Conservation (phyloP, 805 yeast genomes). For the Blastobotrys parvus region DNA sequence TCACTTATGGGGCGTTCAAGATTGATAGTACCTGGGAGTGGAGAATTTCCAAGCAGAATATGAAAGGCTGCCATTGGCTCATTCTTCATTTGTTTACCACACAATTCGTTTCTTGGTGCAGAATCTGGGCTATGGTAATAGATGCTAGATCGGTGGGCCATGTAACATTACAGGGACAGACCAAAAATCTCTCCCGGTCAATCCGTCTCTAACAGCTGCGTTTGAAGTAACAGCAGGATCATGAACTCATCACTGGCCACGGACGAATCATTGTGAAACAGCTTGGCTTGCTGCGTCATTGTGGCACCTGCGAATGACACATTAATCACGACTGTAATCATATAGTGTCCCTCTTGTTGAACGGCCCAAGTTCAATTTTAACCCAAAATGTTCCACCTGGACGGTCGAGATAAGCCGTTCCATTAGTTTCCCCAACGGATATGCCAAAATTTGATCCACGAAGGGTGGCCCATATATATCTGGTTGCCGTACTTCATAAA, state of each 20-base stretch:
- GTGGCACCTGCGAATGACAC: slow-evolving; percentile 13
- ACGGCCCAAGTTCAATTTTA: slow-evolving; percentile 39
- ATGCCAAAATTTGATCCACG: not conserved
- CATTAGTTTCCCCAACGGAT: not conserved
- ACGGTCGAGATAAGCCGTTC: not conserved
- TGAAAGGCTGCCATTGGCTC: slow-evolving; percentile 39
- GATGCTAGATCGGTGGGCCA: not conserved
- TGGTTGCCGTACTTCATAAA: slow-evolving; percentile 21
- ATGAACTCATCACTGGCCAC: slow-evolving; percentile 35
- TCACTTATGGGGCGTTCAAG: slow-evolving; percentile 57
- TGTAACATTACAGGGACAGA: not conserved
- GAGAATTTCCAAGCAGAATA: slow-evolving; percentile 30
- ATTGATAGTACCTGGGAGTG: too few relatives aligned
- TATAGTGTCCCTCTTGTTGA: slow-evolving; percentile 59
- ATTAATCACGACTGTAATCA: slow-evolving; percentile 34
- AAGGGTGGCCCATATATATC: not conserved
- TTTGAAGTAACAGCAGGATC: slow-evolving; percentile 41
- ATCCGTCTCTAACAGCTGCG: slow-evolving; percentile 59
- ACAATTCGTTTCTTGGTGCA: not conserved
- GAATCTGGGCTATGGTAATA: not conserved
- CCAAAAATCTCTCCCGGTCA: slow-evolving; percentile 40
- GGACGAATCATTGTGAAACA: not conserved
- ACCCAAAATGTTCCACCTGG: not conserved
- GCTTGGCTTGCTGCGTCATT: slow-evolving; percentile 2
- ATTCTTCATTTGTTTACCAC: slow-evolving; percentile 39